These are phyloP conservation scores for Fraxinus floribunda DNA, from an alignment of 305 asterid species.

Conservation along the genomic window DNA sequence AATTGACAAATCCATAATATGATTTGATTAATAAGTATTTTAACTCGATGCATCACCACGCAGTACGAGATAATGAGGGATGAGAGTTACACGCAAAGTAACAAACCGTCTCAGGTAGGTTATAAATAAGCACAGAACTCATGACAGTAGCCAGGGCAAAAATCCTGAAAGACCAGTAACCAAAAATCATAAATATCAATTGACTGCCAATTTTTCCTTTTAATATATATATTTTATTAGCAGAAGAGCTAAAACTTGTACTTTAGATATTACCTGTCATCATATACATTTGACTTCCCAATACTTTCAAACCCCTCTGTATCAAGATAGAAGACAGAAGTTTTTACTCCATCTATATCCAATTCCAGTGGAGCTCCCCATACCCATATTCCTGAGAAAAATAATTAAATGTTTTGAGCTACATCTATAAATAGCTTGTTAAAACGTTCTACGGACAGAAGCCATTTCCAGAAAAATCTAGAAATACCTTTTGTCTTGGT, in stretches of 20 bases:
- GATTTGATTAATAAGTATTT: background rate
- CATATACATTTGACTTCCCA: conserved; percentile 97
- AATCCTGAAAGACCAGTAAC: conserved; percentile 53
- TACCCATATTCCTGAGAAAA: conserved; percentile 83
- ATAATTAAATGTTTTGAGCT: conserved; percentile 18
- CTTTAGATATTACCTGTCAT: conserved; percentile 68
- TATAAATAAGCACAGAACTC: conserved; percentile 95
- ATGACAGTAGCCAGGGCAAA: conserved; percentile 94
- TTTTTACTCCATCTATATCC: conserved; percentile 76
- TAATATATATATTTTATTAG: background rate
- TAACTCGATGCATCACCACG: background rate
- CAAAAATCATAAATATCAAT: conserved; percentile 16
- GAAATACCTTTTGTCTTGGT: conserved; percentile 90
- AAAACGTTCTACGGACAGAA: background rate
- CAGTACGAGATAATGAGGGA: background rate
- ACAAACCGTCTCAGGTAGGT: conserved; percentile 96
- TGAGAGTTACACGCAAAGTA: conserved; percentile 30
- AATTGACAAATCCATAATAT: background rate
- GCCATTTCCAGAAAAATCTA: background rate
- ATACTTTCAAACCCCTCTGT: conserved; percentile 99
- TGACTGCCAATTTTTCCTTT: background rate
- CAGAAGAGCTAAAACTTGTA: background rate
- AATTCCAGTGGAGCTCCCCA: conserved; percentile 87
- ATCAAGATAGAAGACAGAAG: conserved; percentile 92
- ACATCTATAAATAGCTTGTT: background rate